Conservation (phyloP, 2,329 filamentous ascomycete genomes). For the Aspergillus fructus region DNA sequence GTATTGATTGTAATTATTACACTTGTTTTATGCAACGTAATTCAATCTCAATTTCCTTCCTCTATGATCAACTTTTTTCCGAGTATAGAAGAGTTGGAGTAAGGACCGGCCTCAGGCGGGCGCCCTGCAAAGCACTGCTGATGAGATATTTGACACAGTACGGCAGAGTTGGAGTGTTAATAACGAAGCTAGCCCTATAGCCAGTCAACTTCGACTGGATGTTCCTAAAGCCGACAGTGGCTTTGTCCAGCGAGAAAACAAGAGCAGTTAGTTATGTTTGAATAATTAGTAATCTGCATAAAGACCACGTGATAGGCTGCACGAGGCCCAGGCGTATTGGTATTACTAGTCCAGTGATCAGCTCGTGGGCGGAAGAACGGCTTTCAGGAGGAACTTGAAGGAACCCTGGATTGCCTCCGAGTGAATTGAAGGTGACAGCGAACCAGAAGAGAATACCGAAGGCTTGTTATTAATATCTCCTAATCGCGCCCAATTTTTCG, state of each 20-base stretch:
- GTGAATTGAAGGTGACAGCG: not conserved
- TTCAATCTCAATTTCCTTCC: not conserved
- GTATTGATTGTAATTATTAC: slow-evolving; percentile 12
- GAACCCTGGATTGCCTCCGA: not conserved
- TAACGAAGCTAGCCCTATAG: too few relatives aligned
- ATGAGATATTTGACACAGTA: too few relatives aligned
- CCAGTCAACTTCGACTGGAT: not conserved
- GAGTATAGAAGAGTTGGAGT: too few relatives aligned
- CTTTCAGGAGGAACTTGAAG: not conserved
- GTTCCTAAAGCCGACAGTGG: not conserved
- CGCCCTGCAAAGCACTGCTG: too few relatives aligned
- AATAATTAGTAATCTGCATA: not conserved
- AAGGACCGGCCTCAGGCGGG: too few relatives aligned
- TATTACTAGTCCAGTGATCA: not conserved
- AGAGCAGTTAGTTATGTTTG: not conserved
- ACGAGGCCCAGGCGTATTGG: not conserved
- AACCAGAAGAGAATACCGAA: not conserved
- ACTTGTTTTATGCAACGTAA: not conserved
- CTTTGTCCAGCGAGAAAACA: not conserved
- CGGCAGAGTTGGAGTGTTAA: too few relatives aligned
- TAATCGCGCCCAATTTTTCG: not conserved
- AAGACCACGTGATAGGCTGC: not conserved
- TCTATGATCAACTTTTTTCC: not conserved
- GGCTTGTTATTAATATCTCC: not conserved
- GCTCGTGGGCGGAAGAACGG: not conserved